A percentile compares a stretch with the other conserved stretches of the same genome.
Evolutionary conservation across 176 grass and related monocot species (phyloP).

Genomic region (Pharus latifolius): DNA sequence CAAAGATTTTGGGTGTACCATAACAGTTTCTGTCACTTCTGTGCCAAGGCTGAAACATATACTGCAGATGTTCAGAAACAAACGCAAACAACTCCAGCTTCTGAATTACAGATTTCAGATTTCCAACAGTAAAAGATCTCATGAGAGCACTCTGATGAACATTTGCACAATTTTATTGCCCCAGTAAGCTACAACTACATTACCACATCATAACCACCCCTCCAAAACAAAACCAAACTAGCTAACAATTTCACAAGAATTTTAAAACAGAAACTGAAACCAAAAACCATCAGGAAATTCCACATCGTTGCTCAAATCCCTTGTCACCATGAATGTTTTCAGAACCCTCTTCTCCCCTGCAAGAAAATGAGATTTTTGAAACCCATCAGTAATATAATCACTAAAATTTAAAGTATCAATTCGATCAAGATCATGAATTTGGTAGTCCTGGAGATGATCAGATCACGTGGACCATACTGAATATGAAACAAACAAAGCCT

Average conservation of each 20-base stretch:
- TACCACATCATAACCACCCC: neutral
- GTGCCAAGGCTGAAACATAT: too few species aligned
- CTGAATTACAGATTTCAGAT: neutral
- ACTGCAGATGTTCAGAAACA: neutral
- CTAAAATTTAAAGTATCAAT: neutral
- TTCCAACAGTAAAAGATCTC: neutral
- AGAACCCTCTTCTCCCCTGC: neutral
- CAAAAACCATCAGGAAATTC: neutral
- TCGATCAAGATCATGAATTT: constrained; percentile 24
- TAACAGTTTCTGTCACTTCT: too few species aligned
- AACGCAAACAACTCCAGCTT: neutral
- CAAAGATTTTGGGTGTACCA: too few species aligned
- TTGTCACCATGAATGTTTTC: neutral
- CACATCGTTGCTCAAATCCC: neutral
- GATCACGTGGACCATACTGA: neutral
- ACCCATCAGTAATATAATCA: neutral
- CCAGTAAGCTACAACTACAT: neutral
- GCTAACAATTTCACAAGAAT: neutral
- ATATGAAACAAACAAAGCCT: neutral
- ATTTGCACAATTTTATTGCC: neutral
- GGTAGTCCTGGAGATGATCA: neutral
- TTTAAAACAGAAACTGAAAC: neutral
- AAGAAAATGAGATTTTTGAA: neutral
- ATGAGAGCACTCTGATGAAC: neutral
- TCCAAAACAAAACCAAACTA: neutral